phyloP scores from a whole-genome alignment of 352 stramenopile species.

The Globisporangium mamillatum region DNA sequence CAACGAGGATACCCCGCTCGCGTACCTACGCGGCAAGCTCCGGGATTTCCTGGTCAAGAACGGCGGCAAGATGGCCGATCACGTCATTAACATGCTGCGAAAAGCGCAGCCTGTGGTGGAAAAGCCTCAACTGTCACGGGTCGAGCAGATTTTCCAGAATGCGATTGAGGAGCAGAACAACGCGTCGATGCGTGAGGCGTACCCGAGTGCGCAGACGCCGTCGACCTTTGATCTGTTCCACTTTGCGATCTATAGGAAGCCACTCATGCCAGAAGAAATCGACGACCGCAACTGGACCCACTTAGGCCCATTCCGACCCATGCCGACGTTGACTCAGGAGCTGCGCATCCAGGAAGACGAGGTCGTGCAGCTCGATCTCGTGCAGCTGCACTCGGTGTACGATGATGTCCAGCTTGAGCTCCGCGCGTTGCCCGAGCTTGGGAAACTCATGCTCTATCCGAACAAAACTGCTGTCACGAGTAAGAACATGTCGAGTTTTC shows the following conservation, averaged over 20 bases:
- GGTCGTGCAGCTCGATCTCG: conserved; percentile 40
- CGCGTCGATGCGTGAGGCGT: conserved; percentile 19
- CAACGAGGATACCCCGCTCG: conserved; percentile 64
- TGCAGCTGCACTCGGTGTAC: conserved; percentile 59
- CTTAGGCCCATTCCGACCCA: conserved; percentile 42
- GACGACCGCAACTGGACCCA: conserved; percentile 22
- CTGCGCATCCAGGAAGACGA: conserved; percentile 47
- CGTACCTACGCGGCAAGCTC: conserved; percentile 49
- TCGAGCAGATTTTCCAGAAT: conserved; percentile 8
- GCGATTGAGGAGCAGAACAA: conserved; percentile 16
- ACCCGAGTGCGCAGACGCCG: conserved; percentile 32
- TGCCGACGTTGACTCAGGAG: conserved; percentile 29
- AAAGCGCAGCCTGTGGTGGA: conserved; percentile 11
- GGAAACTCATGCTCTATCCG: conserved; percentile 49
- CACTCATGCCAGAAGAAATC: conserved; percentile 10
- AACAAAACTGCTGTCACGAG: conserved; percentile 39
- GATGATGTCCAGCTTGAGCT: conserved; percentile 58
- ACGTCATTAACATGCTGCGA: conserved; percentile 46
- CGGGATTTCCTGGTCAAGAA: conserved; percentile 52
- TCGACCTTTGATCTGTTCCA: conserved; percentile 73
- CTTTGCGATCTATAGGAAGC: conserved; percentile 55
- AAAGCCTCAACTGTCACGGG: conserved; percentile 15
- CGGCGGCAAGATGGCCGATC: conserved; percentile 54
- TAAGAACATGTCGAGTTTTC: conserved; percentile 40
- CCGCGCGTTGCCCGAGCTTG: conserved; percentile 38